A percentile compares a stretch with the other conserved stretches of the same genome.
phyloP scores from a whole-genome alignment of 2,329 filamentous ascomycete genomes.

The Colletotrichum sp. region DNA sequence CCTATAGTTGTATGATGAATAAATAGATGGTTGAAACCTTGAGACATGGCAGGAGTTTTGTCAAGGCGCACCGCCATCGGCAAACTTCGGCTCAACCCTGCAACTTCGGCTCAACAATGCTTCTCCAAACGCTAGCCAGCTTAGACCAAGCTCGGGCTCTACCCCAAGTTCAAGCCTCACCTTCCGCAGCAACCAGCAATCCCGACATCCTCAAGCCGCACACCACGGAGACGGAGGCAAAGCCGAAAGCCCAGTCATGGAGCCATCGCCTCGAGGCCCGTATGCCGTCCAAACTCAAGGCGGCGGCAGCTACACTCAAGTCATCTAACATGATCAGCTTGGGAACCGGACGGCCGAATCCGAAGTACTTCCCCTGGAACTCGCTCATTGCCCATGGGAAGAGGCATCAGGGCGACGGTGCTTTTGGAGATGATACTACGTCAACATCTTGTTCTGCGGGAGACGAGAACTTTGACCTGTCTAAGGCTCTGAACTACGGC shows the following conservation, averaged over 20 bases:
- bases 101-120: background rate
- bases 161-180: background rate
- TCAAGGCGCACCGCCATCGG: background rate
- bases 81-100: background rate
- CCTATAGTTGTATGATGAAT: background rate
- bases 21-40: background rate
- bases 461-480: background rate
- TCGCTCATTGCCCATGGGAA: background rate
- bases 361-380: background rate
- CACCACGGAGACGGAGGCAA: background rate
- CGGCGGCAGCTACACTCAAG: background rate
- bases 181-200: too few relatives aligned
- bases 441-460: rapidly evolving
- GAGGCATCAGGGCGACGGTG: background rate
- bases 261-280: background rate
- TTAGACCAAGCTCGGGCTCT: background rate
- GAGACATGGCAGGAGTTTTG: background rate
- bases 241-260: background rate
- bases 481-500: background rate
- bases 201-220: background rate
- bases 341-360: background rate
- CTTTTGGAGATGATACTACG: background rate
- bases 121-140: background rate
- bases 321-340: background rate
- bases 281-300: background rate